These are phyloP conservation scores for Monosporozyma unispora DNA, from an alignment of 805 yeast species.

Conservation along the genomic window DNA sequence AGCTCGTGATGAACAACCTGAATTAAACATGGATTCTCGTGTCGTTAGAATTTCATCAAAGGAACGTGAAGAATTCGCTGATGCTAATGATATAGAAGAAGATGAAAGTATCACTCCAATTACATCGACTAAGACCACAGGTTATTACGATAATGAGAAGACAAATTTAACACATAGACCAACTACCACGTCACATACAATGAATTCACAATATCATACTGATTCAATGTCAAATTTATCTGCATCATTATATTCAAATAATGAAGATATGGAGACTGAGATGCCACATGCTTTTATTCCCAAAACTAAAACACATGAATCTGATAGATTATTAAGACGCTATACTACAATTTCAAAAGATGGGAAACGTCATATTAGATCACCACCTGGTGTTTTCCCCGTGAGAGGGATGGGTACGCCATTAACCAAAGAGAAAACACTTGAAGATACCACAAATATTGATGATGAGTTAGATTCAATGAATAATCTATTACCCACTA, in stretches of 20 bases:
- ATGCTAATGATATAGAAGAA: conserved; percentile 4
- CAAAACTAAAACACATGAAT: neutral
- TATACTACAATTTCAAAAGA: conserved; percentile 4
- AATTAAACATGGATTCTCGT: conserved; percentile 66
- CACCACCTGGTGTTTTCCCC: conserved; percentile 75
- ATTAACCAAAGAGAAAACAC: conserved; percentile 43
- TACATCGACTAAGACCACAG: neutral
- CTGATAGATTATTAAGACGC: neutral
- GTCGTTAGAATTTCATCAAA: conserved; percentile 45
- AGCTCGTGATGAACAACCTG: conserved; percentile 73
- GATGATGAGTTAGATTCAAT: neutral
- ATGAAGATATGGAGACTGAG: neutral
- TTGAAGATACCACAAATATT: conserved; percentile 36
- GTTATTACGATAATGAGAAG: neutral
- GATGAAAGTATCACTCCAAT: conserved; percentile 2
- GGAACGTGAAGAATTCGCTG: conserved; percentile 6
- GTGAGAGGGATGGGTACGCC: conserved; percentile 73
- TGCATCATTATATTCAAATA: conserved; percentile 3
- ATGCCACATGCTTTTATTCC: neutral
- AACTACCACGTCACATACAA: neutral
- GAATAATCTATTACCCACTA: neutral
- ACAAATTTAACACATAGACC: neutral
- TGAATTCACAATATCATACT: neutral
- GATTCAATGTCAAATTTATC: conserved; percentile 1
- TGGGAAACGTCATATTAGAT: conserved; percentile 25